These are phyloP conservation scores for Pseudogymnoascus verrucosus DNA, from an alignment of 2,329 filamentous ascomycete species.

Conservation along the genomic window DNA sequence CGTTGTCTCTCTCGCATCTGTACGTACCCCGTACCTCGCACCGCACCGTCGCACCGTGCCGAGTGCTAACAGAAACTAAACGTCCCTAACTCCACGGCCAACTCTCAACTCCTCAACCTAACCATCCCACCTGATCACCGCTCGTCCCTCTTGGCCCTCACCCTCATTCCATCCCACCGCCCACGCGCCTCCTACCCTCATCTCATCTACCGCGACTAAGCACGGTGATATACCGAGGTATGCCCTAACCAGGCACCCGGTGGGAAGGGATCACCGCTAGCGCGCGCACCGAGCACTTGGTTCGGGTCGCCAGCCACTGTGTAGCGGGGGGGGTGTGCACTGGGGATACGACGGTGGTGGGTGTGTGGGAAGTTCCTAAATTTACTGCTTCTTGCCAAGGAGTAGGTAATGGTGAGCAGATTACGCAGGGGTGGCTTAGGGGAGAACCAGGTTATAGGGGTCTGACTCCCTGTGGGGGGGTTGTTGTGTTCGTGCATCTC, in stretches of 20 bases:
- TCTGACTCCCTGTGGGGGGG: neutral
- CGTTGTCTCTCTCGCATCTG: neutral
- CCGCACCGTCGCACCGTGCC: neutral
- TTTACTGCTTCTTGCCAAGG: too few species aligned
- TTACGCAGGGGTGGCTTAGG: neutral
- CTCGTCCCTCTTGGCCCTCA: neutral
- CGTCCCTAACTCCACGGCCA: neutral
- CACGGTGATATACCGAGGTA: neutral
- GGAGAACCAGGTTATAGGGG: neutral
- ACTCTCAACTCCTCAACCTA: neutral
- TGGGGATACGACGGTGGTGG: neutral
- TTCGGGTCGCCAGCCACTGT: neutral
- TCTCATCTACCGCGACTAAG: neutral
- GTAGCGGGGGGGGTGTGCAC: neutral
- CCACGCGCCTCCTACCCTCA: neutral
- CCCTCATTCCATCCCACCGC: neutral
- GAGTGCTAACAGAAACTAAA: neutral
- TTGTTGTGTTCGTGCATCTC: too few species aligned
- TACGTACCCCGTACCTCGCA: neutral
- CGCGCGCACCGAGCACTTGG: neutral
- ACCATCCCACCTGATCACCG: neutral
- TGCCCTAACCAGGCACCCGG: neutral
- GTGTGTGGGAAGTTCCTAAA: neutral
- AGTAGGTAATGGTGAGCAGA: neutral
- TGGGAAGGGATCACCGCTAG: neutral